Conservation (phyloP, 768 basidiomycete genomes). For the Clathrus columnatus region DNA sequence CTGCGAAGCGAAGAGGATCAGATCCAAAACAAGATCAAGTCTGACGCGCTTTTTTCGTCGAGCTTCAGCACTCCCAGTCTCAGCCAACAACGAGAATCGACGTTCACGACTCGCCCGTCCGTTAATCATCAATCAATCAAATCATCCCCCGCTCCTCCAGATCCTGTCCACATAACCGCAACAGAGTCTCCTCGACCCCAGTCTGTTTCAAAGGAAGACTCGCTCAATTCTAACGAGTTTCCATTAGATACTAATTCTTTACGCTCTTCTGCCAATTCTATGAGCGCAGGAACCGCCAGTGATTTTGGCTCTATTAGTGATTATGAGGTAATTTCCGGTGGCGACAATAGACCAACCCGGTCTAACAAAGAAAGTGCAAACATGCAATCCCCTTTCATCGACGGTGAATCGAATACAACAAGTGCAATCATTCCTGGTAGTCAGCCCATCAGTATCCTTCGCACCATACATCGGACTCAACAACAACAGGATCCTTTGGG, state of each 20-base stretch:
- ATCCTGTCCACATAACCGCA: neutral
- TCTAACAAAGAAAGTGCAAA: neutral
- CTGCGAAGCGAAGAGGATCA: conserved; percentile 49
- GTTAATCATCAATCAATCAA: conserved; percentile 65
- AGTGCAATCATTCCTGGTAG: neutral
- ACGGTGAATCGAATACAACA: neutral
- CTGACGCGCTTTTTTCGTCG: neutral
- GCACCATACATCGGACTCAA: neutral
- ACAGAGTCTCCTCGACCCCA: conserved; percentile 1
- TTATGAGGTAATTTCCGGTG: neutral
- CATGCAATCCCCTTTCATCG: neutral
- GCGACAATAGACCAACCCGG: neutral
- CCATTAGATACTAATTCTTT: neutral
- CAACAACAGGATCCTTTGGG: neutral
- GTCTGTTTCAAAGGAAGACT: conserved; percentile 5
- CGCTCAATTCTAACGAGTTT: neutral
- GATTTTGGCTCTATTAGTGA: neutral
- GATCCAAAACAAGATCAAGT: conserved; percentile 1
- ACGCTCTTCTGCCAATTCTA: neutral
- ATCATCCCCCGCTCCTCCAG: conserved; percentile 28
- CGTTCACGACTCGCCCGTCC: conserved; percentile 54
- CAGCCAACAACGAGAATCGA: conserved; percentile 34
- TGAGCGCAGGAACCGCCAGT: neutral
- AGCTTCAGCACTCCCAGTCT: conserved; percentile 28
- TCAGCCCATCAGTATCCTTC: conserved; percentile 5